Evolutionary conservation across 2,329 filamentous ascomycete species (phyloP), one percentile per base, ranked within the genome.

Genomic region (Magnaporthiopsis rhizophila): DNA sequence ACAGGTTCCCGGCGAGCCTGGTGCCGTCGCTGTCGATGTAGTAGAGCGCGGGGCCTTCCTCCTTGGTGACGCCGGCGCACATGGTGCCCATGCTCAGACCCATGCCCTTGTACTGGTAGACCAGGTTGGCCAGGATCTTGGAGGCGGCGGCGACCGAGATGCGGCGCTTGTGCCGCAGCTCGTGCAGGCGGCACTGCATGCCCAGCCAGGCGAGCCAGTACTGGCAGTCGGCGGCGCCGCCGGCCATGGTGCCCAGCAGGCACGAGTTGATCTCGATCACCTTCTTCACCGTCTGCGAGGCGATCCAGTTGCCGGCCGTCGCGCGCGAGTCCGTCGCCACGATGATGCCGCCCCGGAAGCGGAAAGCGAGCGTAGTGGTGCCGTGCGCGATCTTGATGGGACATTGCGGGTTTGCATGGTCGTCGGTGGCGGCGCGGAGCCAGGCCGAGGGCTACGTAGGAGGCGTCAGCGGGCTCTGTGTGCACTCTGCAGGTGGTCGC

Each of bases 381-480:
- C 95, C 95, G 86, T 99, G 95, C 68, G 95, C 95, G 73, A 99
- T 93, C 86, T 99, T 99, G 86, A 99, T 99, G 71, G 95, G 95
- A 79, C 93, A 97, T 79, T 90, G 87, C 66, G 95, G 92, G 83
- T 99, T 99, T 72, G 92, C 89, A 78, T 93, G 89, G 85, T 99
- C 95, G 82, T 99, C 95, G 71, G 95, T 98, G 78, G 92, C 92
- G 71, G 95, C 91, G 75, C 95, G 93, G 73, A 99, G 91, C 90
- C 95, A 99, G 73, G 92, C 87, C 69, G 92, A 90, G 71, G 92
- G 90, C 91, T 97, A 36, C 7, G 45, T 34, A 15, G 50, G 58
- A 8, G 11, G 7, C 13, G 62, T 67, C 56, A 68, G 66, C 57
- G 28, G 6, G 30, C 30, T 30, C 45, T 15, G 57, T 58, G 26